These are phyloP conservation scores for Favolaschia claudopus DNA, from an alignment of 768 basidiomycete genomes.

Conservation along the genomic window DNA sequence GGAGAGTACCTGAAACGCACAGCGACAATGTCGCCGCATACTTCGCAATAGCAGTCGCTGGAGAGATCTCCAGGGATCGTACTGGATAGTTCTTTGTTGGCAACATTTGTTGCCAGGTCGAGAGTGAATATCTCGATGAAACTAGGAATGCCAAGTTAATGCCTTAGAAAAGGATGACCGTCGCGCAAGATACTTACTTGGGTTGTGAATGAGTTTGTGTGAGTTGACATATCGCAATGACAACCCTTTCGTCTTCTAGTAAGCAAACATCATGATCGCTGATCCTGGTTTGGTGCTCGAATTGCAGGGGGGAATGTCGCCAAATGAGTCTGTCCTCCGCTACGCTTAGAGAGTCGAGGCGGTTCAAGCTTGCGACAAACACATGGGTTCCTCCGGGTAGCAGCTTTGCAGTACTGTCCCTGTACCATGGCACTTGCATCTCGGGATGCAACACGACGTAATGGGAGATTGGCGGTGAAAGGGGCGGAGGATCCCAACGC, in stretches of 20 bases:
- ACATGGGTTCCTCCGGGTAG: slow-evolving; percentile 5
- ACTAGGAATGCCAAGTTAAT: background rate
- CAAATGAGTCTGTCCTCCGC: slow-evolving; percentile 9
- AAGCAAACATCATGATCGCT: slow-evolving; percentile 1
- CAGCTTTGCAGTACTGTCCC: background rate
- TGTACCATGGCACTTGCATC: too few relatives aligned
- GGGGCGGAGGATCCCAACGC: too few relatives aligned
- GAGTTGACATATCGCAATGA: background rate
- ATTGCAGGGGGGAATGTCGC: background rate
- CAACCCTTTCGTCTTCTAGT: background rate
- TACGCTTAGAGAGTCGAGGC: slow-evolving; percentile 9
- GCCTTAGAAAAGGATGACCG: too few relatives aligned
- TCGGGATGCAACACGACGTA: too few relatives aligned
- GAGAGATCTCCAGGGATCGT: background rate
- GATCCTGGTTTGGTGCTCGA: background rate
- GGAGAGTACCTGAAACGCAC: background rate
- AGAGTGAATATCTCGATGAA: background rate
- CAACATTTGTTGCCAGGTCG: background rate
- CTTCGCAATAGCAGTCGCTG: background rate
- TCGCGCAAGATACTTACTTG: background rate
- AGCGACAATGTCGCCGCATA: background rate
- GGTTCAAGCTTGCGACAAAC: background rate
- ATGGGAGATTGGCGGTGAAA: too few relatives aligned
- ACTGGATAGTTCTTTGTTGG: background rate
- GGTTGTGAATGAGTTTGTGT: background rate